Percentiles rank a stretch among this genome's conserved stretches.
These are phyloP conservation scores for Henckelia pumila DNA, from an alignment of 257 asterid genomes.

Conservation along the genomic window DNA sequence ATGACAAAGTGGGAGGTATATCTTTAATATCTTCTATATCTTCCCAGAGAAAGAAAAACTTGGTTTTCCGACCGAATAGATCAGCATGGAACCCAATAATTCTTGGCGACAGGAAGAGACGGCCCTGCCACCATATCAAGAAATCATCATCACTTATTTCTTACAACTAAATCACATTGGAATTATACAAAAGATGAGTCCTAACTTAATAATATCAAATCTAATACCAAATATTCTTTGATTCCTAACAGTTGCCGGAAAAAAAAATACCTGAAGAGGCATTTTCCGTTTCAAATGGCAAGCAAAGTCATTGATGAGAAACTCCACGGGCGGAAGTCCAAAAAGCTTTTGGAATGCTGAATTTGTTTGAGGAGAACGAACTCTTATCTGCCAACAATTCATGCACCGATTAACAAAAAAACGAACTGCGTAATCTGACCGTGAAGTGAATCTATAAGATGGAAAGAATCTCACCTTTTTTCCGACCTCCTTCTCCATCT, in stretches of 20 bases:
- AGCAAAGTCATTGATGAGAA: constrained; percentile 90
- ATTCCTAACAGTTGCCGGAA: not conserved
- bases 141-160: constrained; percentile 22
- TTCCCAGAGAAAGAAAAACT: constrained; percentile 96
- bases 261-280: constrained; percentile 85
- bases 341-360: constrained; percentile 95
- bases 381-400: constrained; percentile 53
- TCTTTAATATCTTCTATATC: constrained; percentile 92
- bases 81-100: constrained; percentile 97
- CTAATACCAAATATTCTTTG: not conserved
- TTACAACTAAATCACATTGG: not conserved
- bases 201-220: no score
- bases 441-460: constrained; percentile 18
- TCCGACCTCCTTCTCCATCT: constrained; percentile 99
- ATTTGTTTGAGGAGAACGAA: constrained; percentile 98
- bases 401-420: constrained; percentile 23
- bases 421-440: constrained; percentile 6
- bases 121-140: constrained; percentile 64
- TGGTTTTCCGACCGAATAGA: constrained; percentile 92
- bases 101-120: constrained; percentile 93
- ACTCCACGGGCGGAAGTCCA: constrained; percentile 90
- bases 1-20: constrained; percentile 84
- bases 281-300: constrained; percentile 94
- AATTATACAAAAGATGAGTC: not conserved
- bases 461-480: constrained; percentile 65